Evolutionary conservation across 164 flowering plant species (phyloP).

Genomic region (Hamamelis virginiana): DNA sequence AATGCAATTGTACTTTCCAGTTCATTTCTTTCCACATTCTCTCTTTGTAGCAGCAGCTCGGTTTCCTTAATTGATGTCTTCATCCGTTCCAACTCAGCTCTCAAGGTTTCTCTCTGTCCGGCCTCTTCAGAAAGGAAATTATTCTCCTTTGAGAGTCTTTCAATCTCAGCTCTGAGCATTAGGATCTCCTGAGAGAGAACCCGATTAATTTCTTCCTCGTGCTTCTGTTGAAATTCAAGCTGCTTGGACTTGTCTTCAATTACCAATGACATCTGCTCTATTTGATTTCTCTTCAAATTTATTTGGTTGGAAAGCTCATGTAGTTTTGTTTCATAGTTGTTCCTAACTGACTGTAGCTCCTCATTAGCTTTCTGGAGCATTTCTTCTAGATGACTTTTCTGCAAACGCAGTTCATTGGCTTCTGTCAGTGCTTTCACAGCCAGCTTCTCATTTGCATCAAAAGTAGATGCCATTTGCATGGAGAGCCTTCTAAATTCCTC

Average conservation of each 20-base stretch:
- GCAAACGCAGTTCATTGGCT: constrained; percentile 60
- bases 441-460: constrained; percentile 80
- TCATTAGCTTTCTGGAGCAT: constrained; percentile 49
- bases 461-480: constrained; percentile 73
- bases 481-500: constrained; percentile 80
- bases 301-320: constrained; percentile 40
- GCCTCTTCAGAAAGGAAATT: constrained; percentile 32
- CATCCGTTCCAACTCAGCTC: constrained; percentile 37
- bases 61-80: constrained; percentile 33
- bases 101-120: constrained; percentile 32
- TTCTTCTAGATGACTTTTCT: constrained; percentile 55
- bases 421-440: constrained; percentile 68
- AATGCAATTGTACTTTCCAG: constrained; percentile 39
- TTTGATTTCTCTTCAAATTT: constrained; percentile 27
- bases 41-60: constrained; percentile 38
- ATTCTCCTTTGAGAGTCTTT: constrained; percentile 36
- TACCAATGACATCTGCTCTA: constrained; percentile 40
- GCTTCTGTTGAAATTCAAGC: constrained; percentile 48
- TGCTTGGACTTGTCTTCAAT: constrained; percentile 42
- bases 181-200: constrained; percentile 38
- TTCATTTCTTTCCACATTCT: constrained; percentile 41
- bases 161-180: constrained; percentile 47
- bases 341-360: constrained; percentile 48
- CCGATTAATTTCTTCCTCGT: constrained; percentile 38
- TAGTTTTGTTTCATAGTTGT: constrained; percentile 50